A percentile compares a stretch with the other conserved stretches of the same genome.
These are phyloP conservation scores for Sedum album DNA, from an alignment of 164 flowering plant genomes.

Conservation along the genomic window DNA sequence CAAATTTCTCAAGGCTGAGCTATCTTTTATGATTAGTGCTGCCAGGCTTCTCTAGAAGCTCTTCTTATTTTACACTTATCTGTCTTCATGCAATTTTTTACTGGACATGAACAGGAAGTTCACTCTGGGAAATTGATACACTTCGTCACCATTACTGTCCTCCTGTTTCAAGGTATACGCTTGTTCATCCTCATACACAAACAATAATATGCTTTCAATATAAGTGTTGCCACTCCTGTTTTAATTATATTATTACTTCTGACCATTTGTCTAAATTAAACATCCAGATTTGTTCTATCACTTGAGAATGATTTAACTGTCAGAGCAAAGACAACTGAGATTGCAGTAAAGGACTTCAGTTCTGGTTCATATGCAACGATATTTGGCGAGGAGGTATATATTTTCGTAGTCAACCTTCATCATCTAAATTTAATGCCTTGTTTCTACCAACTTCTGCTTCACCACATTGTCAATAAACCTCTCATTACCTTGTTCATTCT, in stretches of 20 bases:
- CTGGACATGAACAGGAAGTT: constrained; percentile 51
- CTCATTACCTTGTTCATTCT: neutral
- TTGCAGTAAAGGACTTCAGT: constrained; percentile 66
- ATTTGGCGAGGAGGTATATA: constrained; percentile 63
- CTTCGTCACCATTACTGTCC: constrained; percentile 92
- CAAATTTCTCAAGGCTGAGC: neutral
- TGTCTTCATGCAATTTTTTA: constrained; percentile 6
- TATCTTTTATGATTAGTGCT: neutral
- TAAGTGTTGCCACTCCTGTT: neutral
- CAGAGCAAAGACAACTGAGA: constrained; percentile 71
- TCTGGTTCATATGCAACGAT: constrained; percentile 87
- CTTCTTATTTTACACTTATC: neutral
- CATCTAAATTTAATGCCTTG: neutral
- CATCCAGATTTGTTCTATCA: constrained; percentile 19
- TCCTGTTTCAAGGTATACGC: constrained; percentile 70
- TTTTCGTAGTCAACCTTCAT: neutral
- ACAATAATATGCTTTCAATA: no score
- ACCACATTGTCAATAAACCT: neutral
- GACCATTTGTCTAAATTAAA: constrained; percentile 4
- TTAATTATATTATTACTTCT: neutral
- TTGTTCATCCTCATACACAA: neutral
- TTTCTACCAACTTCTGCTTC: neutral
- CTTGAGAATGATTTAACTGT: constrained; percentile 88
- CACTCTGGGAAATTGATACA: constrained; percentile 93
- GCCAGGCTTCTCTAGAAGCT: neutral